A percentile compares a stretch with the other conserved stretches of the same genome.
These are phyloP conservation scores for Tilletia walkeri DNA, from an alignment of 1,284 basidiomycete species.

Conservation along the genomic window DNA sequence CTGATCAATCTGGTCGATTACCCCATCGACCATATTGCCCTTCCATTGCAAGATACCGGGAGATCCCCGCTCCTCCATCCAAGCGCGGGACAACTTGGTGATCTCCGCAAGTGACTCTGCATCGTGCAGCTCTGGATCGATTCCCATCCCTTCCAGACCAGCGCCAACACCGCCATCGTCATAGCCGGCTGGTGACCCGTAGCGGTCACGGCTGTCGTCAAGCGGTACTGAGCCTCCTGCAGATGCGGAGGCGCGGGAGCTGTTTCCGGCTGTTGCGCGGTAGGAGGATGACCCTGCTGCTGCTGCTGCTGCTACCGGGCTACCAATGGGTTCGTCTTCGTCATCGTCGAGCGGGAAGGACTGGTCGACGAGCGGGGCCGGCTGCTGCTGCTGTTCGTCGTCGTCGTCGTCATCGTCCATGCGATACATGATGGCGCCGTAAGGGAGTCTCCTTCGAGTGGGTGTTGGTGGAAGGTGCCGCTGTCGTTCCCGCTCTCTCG, in stretches of 20 bases:
- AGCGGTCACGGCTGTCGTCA: neutral
- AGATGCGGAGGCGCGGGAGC: neutral
- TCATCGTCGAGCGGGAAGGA: neutral
- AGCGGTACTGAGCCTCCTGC: neutral
- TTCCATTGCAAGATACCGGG: conserved; percentile 27
- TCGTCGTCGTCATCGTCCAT: conserved; percentile 15
- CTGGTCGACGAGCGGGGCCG: neutral
- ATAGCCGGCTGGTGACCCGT: neutral
- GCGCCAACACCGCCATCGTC: no score
- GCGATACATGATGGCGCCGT: neutral
- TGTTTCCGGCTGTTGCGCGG: no score
- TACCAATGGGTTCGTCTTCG: neutral
- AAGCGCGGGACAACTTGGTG: conserved; percentile 22
- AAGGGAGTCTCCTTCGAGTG: no score
- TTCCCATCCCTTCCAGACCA: neutral
- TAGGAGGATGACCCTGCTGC: no score
- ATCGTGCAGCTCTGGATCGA: neutral
- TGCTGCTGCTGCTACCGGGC: no score
- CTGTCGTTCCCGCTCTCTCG: no score
- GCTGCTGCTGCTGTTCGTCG: neutral
- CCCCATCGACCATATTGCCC: conserved; percentile 21
- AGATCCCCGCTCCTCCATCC: conserved; percentile 27
- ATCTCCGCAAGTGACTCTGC: conserved; percentile 2
- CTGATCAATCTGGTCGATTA: conserved; percentile 34
- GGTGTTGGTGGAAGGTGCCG: no score